A percentile compares a stretch with the other conserved stretches of the same genome.
Evolutionary conservation across 2,329 filamentous ascomycete genomes (phyloP).

Genomic region (Blastomyces gilchristii): DNA sequence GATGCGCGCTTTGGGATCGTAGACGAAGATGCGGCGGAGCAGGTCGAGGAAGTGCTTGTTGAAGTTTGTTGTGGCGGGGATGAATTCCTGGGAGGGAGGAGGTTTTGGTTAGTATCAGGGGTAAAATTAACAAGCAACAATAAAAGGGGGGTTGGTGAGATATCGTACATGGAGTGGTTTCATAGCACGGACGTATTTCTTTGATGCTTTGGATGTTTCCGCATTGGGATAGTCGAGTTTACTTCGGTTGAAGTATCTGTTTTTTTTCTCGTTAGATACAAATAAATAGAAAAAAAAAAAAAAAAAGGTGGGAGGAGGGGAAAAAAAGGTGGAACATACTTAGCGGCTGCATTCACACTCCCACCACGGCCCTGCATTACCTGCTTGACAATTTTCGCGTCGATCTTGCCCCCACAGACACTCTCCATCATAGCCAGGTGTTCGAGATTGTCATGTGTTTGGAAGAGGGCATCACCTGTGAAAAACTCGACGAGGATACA

Average conservation of each 20-base stretch:
- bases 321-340: conserved; percentile 35
- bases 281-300: too few relatives aligned
- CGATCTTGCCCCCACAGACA: conserved; percentile 48
- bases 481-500: conserved; percentile 60
- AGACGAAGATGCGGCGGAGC: conserved; percentile 53
- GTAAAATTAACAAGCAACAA: neutral
- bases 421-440: conserved; percentile 61
- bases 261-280: conserved; percentile 24
- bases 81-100: conserved; percentile 47
- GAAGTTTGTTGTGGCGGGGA: conserved; percentile 49
- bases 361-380: conserved; percentile 41
- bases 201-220: conserved; percentile 53
- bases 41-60: conserved; percentile 55
- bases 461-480: conserved; percentile 57
- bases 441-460: conserved; percentile 58
- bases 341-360: conserved; percentile 44
- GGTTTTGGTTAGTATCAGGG: neutral
- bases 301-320: neutral
- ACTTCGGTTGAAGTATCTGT: conserved; percentile 45
- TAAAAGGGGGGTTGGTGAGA: neutral
- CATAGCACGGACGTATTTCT: conserved; percentile 60
- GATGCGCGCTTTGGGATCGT: conserved; percentile 55
- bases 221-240: conserved; percentile 54
- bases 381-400: conserved; percentile 44
- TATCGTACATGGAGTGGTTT: conserved; percentile 48